Evolutionary conservation across 1,284 basidiomycete species (phyloP).

Genomic region (Cutaneotrichosporon cyanovorans): DNA sequence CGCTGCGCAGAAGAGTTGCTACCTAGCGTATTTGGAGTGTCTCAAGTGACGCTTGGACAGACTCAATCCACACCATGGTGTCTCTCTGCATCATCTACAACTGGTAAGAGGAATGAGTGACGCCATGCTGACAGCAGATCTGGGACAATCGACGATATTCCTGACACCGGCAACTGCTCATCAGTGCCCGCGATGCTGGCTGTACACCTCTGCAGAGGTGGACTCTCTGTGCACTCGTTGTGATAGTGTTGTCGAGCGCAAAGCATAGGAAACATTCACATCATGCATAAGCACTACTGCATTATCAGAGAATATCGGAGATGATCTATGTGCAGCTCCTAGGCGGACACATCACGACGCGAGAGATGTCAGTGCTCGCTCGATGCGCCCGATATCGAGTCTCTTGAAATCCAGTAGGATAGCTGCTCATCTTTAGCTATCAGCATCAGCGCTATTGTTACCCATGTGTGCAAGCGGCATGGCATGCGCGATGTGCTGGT

Average conservation of each 20-base stretch:
- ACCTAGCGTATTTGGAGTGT: slow-evolving; percentile 69
- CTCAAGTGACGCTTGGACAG: slow-evolving; percentile 51
- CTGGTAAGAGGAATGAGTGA: neutral
- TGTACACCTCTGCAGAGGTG: slow-evolving; percentile 51
- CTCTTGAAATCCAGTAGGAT: too few species aligned
- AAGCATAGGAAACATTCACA: too few species aligned
- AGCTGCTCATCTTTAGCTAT: too few species aligned
- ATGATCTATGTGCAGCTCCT: too few species aligned
- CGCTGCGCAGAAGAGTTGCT: slow-evolving; percentile 53
- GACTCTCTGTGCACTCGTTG: slow-evolving; percentile 60
- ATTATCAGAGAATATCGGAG: too few species aligned
- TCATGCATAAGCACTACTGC: too few species aligned
- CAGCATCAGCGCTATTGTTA: too few species aligned
- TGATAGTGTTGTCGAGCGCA: neutral
- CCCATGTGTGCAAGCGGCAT: too few species aligned
- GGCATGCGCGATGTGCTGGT: too few species aligned
- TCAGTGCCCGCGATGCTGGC: slow-evolving; percentile 78
- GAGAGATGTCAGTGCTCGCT: too few species aligned
- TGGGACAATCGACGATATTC: slow-evolving; percentile 10
- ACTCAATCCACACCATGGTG: slow-evolving; percentile 20
- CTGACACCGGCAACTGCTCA: slow-evolving; percentile 52
- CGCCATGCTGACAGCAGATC: neutral
- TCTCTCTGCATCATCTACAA: slow-evolving; percentile 4
- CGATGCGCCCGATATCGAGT: too few species aligned
- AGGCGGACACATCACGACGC: too few species aligned